phyloP scores from a whole-genome alignment of 352 stramenopile genomes.

The Phytophthora europaea region DNA sequence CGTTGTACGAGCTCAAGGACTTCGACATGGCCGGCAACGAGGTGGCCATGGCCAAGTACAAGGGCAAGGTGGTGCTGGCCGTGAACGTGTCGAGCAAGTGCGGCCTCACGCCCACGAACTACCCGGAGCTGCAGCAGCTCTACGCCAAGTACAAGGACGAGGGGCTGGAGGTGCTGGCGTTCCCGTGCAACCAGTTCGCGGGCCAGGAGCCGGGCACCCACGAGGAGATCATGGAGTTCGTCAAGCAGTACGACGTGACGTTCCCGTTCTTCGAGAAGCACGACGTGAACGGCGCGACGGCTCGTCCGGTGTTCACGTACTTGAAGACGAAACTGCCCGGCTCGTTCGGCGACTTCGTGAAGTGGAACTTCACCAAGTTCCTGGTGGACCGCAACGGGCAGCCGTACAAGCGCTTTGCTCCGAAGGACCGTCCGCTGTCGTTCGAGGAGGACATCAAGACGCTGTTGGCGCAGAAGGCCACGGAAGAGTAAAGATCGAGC shows the following conservation, averaged over 20 bases:
- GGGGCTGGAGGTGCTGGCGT: constrained; percentile 75
- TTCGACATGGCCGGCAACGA: constrained; percentile 69
- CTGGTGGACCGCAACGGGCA: constrained; percentile 88
- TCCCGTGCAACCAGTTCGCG: constrained; percentile 90
- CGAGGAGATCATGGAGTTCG: constrained; percentile 79
- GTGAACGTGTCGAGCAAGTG: constrained; percentile 88
- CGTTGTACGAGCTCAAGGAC: constrained; percentile 88
- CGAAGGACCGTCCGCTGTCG: constrained; percentile 30
- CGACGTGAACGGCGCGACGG: constrained; percentile 85
- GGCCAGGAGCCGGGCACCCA: constrained; percentile 52
- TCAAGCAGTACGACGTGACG: constrained; percentile 56
- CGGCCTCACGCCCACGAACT: constrained; percentile 84
- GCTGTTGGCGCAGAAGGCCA: constrained; percentile 40
- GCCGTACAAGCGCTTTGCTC: constrained; percentile 47
- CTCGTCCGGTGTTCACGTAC: constrained; percentile 83
- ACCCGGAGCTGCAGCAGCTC: constrained; percentile 83
- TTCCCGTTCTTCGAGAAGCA: constrained; percentile 70
- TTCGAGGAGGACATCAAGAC: constrained; percentile 51
- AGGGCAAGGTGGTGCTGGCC: constrained; percentile 68
- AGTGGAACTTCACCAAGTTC: constrained; percentile 94
- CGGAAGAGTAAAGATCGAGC: constrained; percentile 19
- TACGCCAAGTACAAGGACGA: constrained; percentile 68
- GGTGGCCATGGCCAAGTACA: constrained; percentile 70
- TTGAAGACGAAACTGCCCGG: constrained; percentile 77
- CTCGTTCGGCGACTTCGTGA: constrained; percentile 77